phyloP scores from a whole-genome alignment of 352 stramenopile genomes.

The Peronospora belbahrii region DNA sequence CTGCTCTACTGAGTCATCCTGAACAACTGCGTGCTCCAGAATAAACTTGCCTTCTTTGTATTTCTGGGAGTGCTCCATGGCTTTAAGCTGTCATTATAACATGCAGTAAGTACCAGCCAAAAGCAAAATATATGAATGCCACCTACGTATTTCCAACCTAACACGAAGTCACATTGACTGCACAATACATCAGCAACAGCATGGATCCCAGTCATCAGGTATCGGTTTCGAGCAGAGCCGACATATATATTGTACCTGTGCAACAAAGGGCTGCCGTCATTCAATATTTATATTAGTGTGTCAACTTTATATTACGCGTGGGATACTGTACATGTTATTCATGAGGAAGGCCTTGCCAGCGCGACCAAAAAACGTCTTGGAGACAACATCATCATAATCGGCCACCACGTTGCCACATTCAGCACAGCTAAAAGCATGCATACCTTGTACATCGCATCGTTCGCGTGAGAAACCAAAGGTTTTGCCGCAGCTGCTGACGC shows the following conservation, averaged over 20 bases:
- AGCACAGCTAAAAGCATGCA: conserved; percentile 53
- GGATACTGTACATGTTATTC: conserved; percentile 80
- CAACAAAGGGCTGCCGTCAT: background rate
- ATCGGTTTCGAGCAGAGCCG: conserved; percentile 51
- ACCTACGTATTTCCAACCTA: conserved; percentile 82
- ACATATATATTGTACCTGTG: conserved; percentile 61
- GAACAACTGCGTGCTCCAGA: conserved; percentile 66
- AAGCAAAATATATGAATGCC: background rate
- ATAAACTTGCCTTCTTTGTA: conserved; percentile 86
- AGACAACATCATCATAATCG: conserved; percentile 60
- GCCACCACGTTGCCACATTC: conserved; percentile 57
- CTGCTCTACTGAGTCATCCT: conserved; percentile 54
- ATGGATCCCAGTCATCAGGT: conserved; percentile 79
- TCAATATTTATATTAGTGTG: background rate
- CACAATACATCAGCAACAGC: conserved; percentile 67
- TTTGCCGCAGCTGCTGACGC: conserved; percentile 6
- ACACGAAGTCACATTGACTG: conserved; percentile 43
- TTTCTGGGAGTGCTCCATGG: conserved; percentile 73
- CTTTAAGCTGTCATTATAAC: conserved; percentile 38
- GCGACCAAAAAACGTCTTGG: conserved; percentile 72
- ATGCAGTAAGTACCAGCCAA: background rate
- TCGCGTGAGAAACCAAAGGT: conserved; percentile 33
- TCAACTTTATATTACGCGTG: background rate
- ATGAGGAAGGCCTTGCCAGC: conserved; percentile 71
- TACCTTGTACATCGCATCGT: conserved; percentile 37